Evolutionary conservation across 179 eudicot species (phyloP).

Genomic region (Drosera spatulata): DNA sequence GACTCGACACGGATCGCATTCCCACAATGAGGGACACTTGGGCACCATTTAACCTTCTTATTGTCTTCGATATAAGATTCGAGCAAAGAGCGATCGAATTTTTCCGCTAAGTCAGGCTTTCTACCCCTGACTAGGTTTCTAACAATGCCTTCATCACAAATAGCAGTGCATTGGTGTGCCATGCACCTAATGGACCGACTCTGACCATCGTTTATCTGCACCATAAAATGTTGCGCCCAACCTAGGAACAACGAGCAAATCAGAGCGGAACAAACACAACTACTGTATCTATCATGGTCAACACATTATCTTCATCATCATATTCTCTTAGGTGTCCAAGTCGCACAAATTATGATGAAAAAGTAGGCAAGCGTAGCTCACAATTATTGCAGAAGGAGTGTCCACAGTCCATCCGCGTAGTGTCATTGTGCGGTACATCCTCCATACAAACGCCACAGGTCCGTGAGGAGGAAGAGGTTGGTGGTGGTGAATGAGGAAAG

Average conservation of each 20-base stretch:
- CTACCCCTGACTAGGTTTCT: slow-evolving; percentile 26
- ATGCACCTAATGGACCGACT: slow-evolving; percentile 42
- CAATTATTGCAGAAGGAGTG: slow-evolving; percentile 57
- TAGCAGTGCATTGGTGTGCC: slow-evolving; percentile 41
- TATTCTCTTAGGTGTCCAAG: too few relatives aligned
- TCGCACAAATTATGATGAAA: too few relatives aligned
- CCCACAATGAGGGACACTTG: slow-evolving; percentile 60
- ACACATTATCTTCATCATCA: too few relatives aligned
- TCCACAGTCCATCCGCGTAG: slow-evolving; percentile 52
- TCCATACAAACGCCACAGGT: slow-evolving; percentile 42
- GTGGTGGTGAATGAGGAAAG: slow-evolving; percentile 3
- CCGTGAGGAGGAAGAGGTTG: slow-evolving; percentile 2
- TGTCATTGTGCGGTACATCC: slow-evolving; percentile 22
- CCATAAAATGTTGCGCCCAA: slow-evolving; percentile 49
- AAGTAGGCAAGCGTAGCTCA: slow-evolving; percentile 11
- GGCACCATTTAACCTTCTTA: slow-evolving; percentile 51
- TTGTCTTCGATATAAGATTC: slow-evolving; percentile 60
- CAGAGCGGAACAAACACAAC: background rate
- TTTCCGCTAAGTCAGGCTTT: slow-evolving; percentile 32
- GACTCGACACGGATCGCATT: slow-evolving; percentile 43
- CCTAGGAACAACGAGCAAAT: slow-evolving; percentile 12
- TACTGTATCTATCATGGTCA: too few relatives aligned
- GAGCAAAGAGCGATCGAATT: slow-evolving; percentile 38
- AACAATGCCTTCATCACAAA: slow-evolving; percentile 40
- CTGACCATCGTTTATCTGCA: slow-evolving; percentile 54